A percentile compares a stretch with the other conserved stretches of the same genome.
phyloP scores from a whole-genome alignment of 2,329 filamentous ascomycete genomes.

The Clonostachys rhizophaga region DNA sequence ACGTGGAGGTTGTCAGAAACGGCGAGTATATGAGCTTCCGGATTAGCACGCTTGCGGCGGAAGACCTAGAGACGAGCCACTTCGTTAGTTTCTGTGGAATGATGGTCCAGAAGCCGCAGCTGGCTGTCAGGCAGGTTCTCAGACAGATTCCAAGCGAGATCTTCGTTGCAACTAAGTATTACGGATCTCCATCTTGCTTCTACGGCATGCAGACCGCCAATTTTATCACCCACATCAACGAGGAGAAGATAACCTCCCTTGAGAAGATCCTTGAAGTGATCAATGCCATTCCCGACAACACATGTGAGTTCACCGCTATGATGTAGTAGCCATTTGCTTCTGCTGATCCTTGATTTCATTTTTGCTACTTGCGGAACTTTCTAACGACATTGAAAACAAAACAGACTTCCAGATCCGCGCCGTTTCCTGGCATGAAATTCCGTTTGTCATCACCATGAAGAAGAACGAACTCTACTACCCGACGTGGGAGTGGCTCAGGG shows the following conservation, averaged over 20 bases:
- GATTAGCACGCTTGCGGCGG: slow-evolving; percentile 80
- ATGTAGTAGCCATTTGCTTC: slow-evolving; percentile 17
- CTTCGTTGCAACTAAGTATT: slow-evolving; percentile 83
- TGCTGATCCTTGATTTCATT: neutral
- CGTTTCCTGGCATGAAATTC: slow-evolving; percentile 96
- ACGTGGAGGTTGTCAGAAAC: slow-evolving; percentile 82
- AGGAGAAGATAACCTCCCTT: slow-evolving; percentile 76
- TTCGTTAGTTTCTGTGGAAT: slow-evolving; percentile 95
- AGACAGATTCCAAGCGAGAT: slow-evolving; percentile 94
- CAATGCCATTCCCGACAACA: slow-evolving; percentile 88
- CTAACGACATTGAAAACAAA: slow-evolving; percentile 4
- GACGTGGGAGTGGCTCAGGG: slow-evolving; percentile 66
- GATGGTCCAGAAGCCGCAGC: slow-evolving; percentile 87
- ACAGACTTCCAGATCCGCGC: slow-evolving; percentile 89
- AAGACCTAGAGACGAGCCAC: slow-evolving; percentile 87
- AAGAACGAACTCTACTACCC: slow-evolving; percentile 97
- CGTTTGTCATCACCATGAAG: slow-evolving; percentile 99
- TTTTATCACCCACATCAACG: slow-evolving; percentile 96
- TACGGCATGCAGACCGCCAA: slow-evolving; percentile 94
- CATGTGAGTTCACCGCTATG: slow-evolving; percentile 45
- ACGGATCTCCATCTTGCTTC: slow-evolving; percentile 80
- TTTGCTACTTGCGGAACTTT: neutral
- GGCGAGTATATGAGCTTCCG: slow-evolving; percentile 73
- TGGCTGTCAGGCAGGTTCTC: slow-evolving; percentile 95
- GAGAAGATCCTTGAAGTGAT: slow-evolving; percentile 77